Percentiles rank a stretch among this genome's conserved stretches.
phyloP scores from a whole-genome alignment of 2,329 filamentous ascomycete species.

The Penicillium capsulatum region DNA sequence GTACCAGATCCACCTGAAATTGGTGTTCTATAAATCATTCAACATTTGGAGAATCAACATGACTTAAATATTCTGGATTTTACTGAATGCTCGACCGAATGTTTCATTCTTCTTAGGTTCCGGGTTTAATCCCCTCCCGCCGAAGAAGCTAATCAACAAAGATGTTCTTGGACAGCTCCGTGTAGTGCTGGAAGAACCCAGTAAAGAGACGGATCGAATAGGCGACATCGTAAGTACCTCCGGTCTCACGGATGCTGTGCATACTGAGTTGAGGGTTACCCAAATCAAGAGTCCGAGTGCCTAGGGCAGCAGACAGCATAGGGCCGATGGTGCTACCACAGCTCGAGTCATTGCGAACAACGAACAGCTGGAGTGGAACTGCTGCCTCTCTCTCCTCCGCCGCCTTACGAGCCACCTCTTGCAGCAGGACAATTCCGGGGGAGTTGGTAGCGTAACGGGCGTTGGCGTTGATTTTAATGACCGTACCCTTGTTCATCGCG shows the following conservation, averaged over 20 bases:
- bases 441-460: slow-evolving; percentile 95
- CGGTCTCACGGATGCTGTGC: slow-evolving; percentile 94
- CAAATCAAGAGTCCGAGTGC: slow-evolving; percentile 82
- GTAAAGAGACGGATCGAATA: slow-evolving; percentile 82
- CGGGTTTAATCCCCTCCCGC: too few relatives aligned
- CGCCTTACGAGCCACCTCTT: slow-evolving; percentile 71
- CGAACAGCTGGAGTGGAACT: slow-evolving; percentile 90
- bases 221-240: slow-evolving; percentile 80
- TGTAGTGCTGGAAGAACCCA: slow-evolving; percentile 80
- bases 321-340: slow-evolving; percentile 97
- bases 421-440: slow-evolving; percentile 85
- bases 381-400: slow-evolving; percentile 54
- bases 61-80: too few relatives aligned
- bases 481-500: slow-evolving; percentile 92
- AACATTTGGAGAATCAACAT: too few relatives aligned
- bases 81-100: too few relatives aligned
- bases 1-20: neutral
- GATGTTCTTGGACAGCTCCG: slow-evolving; percentile 76
- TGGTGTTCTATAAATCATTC: too few relatives aligned
- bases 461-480: slow-evolving; percentile 98
- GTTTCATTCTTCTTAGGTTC: too few relatives aligned
- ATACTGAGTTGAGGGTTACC: slow-evolving; percentile 94
- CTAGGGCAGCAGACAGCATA: slow-evolving; percentile 85
- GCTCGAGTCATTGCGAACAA: slow-evolving; percentile 89
- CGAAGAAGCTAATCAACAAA: slow-evolving; percentile 69